Percentiles rank a stretch among this genome's conserved stretches.
Evolutionary conservation across 768 basidiomycete species (phyloP).

Genomic region (Pilatotrama ljubarskyi): DNA sequence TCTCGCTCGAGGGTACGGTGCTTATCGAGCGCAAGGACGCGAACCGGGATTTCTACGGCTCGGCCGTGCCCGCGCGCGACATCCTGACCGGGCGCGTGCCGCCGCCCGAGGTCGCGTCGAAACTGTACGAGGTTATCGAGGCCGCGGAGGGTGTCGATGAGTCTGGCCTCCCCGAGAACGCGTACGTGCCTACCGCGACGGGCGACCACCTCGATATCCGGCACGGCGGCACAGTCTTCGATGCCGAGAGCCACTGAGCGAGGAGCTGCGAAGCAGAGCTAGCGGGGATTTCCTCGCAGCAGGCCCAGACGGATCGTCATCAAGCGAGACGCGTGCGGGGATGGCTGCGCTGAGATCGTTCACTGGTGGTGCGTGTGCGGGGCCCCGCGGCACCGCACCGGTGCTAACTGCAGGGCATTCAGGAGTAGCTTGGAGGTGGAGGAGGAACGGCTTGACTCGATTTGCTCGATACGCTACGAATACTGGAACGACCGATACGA

Average conservation of each 20-base stretch:
- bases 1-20: constrained; percentile 92
- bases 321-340: too few relatives aligned
- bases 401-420: too few relatives aligned
- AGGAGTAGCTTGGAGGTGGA: background rate
- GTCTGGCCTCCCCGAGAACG: constrained; percentile 68
- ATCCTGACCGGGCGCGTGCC: constrained; percentile 94
- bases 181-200: constrained; percentile 72
- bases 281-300: too few relatives aligned
- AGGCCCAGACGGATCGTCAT: too few relatives aligned
- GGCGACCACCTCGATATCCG: constrained; percentile 58
- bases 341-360: too few relatives aligned
- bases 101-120: constrained; percentile 93
- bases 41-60: constrained; percentile 95
- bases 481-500: background rate
- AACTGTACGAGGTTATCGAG: constrained; percentile 94
- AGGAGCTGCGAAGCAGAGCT: too few relatives aligned
- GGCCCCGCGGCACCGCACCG: too few relatives aligned
- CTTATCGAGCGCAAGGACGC: constrained; percentile 96
- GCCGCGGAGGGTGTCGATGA: constrained; percentile 94
- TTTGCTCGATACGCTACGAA: background rate
- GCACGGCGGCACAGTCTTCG: constrained; percentile 64
- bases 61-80: constrained; percentile 82
- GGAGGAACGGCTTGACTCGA: background rate
- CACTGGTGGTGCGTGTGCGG: too few relatives aligned
- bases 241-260: constrained; percentile 57